Percentiles rank a stretch among this genome's conserved stretches.
Evolutionary conservation across 345 rosid species (phyloP).

Genomic region (Draba incana): DNA sequence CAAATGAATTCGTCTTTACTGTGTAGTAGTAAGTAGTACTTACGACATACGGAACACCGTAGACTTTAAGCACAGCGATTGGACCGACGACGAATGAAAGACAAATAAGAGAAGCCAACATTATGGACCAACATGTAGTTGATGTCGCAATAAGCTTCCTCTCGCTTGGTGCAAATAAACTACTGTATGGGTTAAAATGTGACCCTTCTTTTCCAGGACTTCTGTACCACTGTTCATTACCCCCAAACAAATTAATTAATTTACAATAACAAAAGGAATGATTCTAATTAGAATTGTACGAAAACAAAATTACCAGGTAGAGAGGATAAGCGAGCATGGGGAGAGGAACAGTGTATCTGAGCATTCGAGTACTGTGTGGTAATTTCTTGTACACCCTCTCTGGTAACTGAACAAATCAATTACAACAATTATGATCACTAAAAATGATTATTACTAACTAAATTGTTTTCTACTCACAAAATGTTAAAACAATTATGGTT

Average conservation of each 20-base stretch:
- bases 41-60: slow-evolving; percentile 79
- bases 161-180: slow-evolving; percentile 67
- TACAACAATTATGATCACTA: no score
- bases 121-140: slow-evolving; percentile 65
- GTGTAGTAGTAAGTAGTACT: background rate
- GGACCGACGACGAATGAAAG: slow-evolving; percentile 54
- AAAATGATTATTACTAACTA: no score
- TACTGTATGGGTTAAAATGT: slow-evolving; percentile 81
- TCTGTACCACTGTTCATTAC: slow-evolving; percentile 60
- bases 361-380: slow-evolving; percentile 42
- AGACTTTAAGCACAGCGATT: slow-evolving; percentile 54
- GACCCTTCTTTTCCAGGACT: slow-evolving; percentile 98
- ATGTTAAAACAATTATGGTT: background rate
- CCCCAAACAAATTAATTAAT: background rate
- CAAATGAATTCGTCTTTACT: no score
- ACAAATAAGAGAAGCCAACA: slow-evolving; percentile 51
- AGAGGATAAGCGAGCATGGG: slow-evolving; percentile 71
- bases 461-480: no score
- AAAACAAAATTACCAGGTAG: slow-evolving; percentile 54
- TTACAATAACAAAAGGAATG: background rate
- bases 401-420: slow-evolving; percentile 49
- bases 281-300: background rate
- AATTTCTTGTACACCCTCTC: slow-evolving; percentile 58
- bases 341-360: slow-evolving; percentile 67
- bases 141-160: slow-evolving; percentile 71